Conservation (phyloP, 495 filamentous ascomycete species). For the Coniosporium apollinis region DNA sequence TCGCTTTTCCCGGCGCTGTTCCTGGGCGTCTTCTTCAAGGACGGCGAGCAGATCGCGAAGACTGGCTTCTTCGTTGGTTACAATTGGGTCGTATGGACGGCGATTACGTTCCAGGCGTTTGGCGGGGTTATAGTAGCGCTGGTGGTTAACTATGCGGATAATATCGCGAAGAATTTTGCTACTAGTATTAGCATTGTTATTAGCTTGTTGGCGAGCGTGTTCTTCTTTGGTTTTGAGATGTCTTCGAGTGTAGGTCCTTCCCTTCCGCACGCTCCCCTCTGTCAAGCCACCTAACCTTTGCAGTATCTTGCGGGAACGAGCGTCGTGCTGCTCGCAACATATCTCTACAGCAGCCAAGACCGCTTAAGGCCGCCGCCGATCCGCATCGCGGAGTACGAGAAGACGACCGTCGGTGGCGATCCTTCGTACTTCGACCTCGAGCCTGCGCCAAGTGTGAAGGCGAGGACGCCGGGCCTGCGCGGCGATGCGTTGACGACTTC, state of each 20-base stretch:
- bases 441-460: constrained; percentile 20
- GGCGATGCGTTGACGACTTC: constrained; percentile 44
- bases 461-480: constrained; percentile 31
- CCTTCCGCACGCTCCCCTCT: constrained; percentile 5
- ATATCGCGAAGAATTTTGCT: constrained; percentile 80
- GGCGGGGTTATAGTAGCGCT: constrained; percentile 73
- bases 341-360: constrained; percentile 50
- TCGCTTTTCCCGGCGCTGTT: constrained; percentile 74
- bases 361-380: constrained; percentile 49
- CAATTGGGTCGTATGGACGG: constrained; percentile 77
- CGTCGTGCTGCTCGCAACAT: constrained; percentile 64
- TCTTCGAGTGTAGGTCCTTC: constrained; percentile 44
- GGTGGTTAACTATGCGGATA: constrained; percentile 74
- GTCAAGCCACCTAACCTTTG: not conserved
- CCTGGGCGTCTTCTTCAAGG: constrained; percentile 63
- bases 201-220: constrained; percentile 67
- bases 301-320: constrained; percentile 71
- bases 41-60: constrained; percentile 66
- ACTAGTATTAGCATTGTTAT: constrained; percentile 79
- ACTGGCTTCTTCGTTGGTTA: constrained; percentile 89
- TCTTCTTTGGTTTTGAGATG: constrained; percentile 65
- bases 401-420: constrained; percentile 37
- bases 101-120: constrained; percentile 62
- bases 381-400: constrained; percentile 59
- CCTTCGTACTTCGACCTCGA: constrained; percentile 35